Base-by-base conservation (phyloP, 164 flowering plant genomes). In the Amborella trichopoda region DNA sequence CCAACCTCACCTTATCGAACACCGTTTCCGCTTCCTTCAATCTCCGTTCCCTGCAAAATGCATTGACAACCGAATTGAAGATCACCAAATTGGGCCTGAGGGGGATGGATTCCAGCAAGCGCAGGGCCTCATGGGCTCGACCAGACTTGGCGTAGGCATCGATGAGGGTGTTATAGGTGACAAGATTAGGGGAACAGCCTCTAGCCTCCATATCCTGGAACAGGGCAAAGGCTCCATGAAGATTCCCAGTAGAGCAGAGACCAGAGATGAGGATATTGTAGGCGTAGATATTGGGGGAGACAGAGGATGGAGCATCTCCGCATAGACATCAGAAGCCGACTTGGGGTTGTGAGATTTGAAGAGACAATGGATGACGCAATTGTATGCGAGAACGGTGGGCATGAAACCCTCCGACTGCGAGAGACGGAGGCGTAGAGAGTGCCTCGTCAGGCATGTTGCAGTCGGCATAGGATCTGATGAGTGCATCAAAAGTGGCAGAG, bases 351-450 rank as follows among this genome's bases (percentile, higher is more conserved):
- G 10, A 37, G 6, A 8, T n/a, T 37, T n/a, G 19, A 18, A 37
- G n/a, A 37, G 19, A 21, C 41, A 37, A 37, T 37, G 16, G 41
- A 37, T 8, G 13, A 37, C 10, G n/a, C 85, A 68, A 52, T 89
- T 89, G 48, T 85, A 89, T 1, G 94, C 69, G 49, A 89, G 61
- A 10, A 80, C 74, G n/a, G 83, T 75, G 8, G 88, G 90, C 81
- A 74, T 71, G 60, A 85, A 85, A 6, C 97, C 97, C 30, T 65
- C 28, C 3, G 28, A 28, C 52, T 71, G 71, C 1, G 93, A 76
- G 37, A 74, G 66, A 41, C 57, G 34, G 22, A n/a, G 85, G 67
- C 18, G 68, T 53, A 19, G 62, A 59, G 23, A 75, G 8, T 45
- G 80, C 90, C 54, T 74, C 63, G 27, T 71, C 67, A 23, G 76